Percentiles rank a stretch among this genome's conserved stretches.
These are phyloP conservation scores for Cucurbita pepo DNA, from an alignment of 306 rosid species.

Conservation along the genomic window DNA sequence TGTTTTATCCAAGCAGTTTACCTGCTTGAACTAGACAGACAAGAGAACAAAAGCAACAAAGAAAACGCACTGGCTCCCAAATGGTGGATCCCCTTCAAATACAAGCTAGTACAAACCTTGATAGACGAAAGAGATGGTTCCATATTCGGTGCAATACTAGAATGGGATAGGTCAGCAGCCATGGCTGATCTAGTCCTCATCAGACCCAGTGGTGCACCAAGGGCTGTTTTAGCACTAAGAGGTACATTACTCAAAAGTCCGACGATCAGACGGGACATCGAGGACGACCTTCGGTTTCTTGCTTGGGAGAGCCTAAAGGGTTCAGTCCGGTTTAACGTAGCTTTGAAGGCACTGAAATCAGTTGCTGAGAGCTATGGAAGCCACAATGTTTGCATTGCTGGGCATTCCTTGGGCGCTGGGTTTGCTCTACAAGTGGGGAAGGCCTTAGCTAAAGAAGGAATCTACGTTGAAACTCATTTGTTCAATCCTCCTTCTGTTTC, in stretches of 20 bases:
- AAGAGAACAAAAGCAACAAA: constrained; percentile 43
- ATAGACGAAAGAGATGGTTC: constrained; percentile 86
- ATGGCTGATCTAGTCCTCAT: constrained; percentile 37
- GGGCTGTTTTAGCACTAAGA: constrained; percentile 68
- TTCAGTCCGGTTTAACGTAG: constrained; percentile 58
- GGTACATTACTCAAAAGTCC: constrained; percentile 87
- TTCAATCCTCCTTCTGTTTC: constrained; percentile 97
- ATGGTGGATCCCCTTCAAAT: constrained; percentile 97
- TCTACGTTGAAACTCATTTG: constrained; percentile 70
- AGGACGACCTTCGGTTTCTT: constrained; percentile 88
- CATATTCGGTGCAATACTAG: constrained; percentile 76
- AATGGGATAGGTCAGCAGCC: constrained; percentile 86
- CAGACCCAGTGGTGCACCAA: constrained; percentile 84
- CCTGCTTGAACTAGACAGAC: constrained; percentile 84
- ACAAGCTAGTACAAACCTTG: constrained; percentile 45
- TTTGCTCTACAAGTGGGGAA: constrained; percentile 89
- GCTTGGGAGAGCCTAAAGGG: constrained; percentile 98
- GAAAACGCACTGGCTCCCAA: constrained; percentile 67
- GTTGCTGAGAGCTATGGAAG: constrained; percentile 50
- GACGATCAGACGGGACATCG: constrained; percentile 59
- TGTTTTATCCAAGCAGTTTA: constrained; percentile 89
- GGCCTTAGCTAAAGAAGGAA: constrained; percentile 66
- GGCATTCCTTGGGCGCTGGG: constrained; percentile 93
- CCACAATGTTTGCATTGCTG: constrained; percentile 67
- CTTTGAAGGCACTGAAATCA: constrained; percentile 45